phyloP scores from a whole-genome alignment of 2,329 filamentous ascomycete species.

The Tolypocladium inflatum region DNA sequence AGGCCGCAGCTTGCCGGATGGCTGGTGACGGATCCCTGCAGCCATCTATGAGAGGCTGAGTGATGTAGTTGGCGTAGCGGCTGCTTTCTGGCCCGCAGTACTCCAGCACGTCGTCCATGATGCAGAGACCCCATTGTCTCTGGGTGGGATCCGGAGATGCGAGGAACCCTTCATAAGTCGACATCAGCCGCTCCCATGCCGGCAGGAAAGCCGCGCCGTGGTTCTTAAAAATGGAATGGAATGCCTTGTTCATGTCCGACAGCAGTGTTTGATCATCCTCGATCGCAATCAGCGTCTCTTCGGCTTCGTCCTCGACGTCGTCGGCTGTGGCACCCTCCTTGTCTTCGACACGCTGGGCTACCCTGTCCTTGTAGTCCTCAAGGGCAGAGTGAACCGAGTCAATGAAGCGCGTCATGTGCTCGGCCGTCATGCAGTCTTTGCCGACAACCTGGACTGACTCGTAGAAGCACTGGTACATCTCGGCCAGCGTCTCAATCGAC shows the following conservation, averaged over 20 bases:
- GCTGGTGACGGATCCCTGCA: conserved; percentile 80
- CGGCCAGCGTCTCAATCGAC: conserved; percentile 88
- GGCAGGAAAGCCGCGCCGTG: conserved; percentile 77
- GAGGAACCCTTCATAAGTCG: conserved; percentile 80
- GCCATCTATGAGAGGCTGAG: conserved; percentile 76
- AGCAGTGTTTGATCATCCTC: conserved; percentile 95
- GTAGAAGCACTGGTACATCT: conserved; percentile 99
- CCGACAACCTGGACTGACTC: conserved; percentile 93
- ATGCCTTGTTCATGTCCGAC: conserved; percentile 99
- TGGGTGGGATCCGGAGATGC: conserved; percentile 77
- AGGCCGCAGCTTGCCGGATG: conserved; percentile 91
- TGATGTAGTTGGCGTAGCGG: conserved; percentile 77
- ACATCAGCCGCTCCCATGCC: conserved; percentile 77
- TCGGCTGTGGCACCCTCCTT: conserved; percentile 63
- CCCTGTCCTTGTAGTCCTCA: conserved; percentile 85
- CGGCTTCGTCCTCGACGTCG: conserved; percentile 81
- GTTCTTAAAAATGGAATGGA: conserved; percentile 98
- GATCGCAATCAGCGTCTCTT: conserved; percentile 81
- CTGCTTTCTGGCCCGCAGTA: conserved; percentile 88
- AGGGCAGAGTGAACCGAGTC: conserved; percentile 76
- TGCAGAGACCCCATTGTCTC: conserved; percentile 97
- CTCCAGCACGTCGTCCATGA: conserved; percentile 95
- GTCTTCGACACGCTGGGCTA: conserved; percentile 75
- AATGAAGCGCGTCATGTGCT: conserved; percentile 82
- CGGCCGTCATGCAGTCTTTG: conserved; percentile 65